Conservation (phyloP, 2,329 filamentous ascomycete genomes). For the Podosphaera xanthii region DNA sequence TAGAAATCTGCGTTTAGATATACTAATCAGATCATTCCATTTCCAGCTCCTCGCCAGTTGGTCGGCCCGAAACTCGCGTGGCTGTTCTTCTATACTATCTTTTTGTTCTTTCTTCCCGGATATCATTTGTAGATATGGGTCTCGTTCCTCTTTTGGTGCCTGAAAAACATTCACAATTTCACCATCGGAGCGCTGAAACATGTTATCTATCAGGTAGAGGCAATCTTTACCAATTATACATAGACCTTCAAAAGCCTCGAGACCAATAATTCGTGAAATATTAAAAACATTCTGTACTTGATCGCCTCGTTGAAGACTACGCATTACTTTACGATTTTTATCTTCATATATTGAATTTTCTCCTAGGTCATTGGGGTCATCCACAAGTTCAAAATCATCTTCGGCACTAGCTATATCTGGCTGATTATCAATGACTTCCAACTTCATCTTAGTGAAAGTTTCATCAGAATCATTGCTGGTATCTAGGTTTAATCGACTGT, state of each 20-base stretch:
- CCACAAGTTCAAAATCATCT: conserved; percentile 88
- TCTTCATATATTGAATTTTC: conserved; percentile 75
- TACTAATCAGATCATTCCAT: conserved; percentile 83
- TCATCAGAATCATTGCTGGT: conserved; percentile 5
- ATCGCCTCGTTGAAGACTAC: conserved; percentile 73
- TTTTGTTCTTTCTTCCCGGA: conserved; percentile 32
- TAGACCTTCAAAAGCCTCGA: conserved; percentile 84
- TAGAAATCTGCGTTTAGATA: conserved; percentile 85
- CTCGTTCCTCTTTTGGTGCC: conserved; percentile 74
- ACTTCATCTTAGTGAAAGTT: conserved; percentile 3
- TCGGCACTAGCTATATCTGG: conserved; percentile 25
- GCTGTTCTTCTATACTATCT: conserved; percentile 31
- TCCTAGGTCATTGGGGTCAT: conserved; percentile 72
- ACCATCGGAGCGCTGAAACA: conserved; percentile 82
- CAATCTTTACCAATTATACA: conserved; percentile 80
- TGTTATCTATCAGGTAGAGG: conserved; percentile 86
- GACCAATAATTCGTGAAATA: conserved; percentile 75
- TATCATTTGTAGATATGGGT: conserved; percentile 88
- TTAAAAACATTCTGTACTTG: conserved; percentile 89
- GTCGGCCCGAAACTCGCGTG: conserved; percentile 33
- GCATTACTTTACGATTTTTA: conserved; percentile 95
- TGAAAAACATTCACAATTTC: conserved; percentile 96
- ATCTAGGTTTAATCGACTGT: conserved; percentile 3
- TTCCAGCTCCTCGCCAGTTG: conserved; percentile 79
- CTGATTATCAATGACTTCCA: conserved; percentile 4